Percentiles rank a stretch among this genome's conserved stretches.
These are phyloP conservation scores for Tetracentron sinense DNA, from an alignment of 164 flowering plant species.

Conservation along the genomic window DNA sequence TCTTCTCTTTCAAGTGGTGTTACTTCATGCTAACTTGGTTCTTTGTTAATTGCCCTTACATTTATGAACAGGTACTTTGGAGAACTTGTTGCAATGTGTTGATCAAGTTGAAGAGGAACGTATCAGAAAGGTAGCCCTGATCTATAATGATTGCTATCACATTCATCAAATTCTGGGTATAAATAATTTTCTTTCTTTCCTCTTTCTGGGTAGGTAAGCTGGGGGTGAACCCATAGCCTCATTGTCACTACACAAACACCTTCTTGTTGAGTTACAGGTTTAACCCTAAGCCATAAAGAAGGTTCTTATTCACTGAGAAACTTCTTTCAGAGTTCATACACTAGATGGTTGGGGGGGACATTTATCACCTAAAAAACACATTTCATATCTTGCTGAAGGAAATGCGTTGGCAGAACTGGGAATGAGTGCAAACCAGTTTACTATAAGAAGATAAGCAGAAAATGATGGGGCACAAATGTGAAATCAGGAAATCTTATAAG, in stretches of 20 bases:
- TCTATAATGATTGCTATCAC: neutral
- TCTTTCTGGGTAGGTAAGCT: neutral
- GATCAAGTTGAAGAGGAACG: slow-evolving; percentile 72
- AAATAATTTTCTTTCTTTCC: neutral
- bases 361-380: neutral
- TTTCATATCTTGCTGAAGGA: neutral
- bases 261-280: neutral
- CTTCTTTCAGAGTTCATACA: neutral
- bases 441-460: too few relatives aligned
- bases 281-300: neutral
- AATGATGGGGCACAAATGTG: too few relatives aligned
- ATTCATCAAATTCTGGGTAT: neutral
- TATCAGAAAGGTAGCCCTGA: slow-evolving; percentile 50
- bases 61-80: slow-evolving; percentile 58
- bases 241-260: neutral
- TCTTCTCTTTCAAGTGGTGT: neutral
- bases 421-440: too few relatives aligned
- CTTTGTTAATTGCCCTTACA: neutral
- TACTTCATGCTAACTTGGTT: neutral
- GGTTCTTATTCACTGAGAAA: neutral
- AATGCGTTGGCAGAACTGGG: too few relatives aligned
- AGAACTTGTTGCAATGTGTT: slow-evolving; percentile 61
- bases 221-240: neutral
- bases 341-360: neutral
- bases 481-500: too few relatives aligned